Conservation (phyloP, 148 eudicot species). For the Pouteria glomerata region DNA sequence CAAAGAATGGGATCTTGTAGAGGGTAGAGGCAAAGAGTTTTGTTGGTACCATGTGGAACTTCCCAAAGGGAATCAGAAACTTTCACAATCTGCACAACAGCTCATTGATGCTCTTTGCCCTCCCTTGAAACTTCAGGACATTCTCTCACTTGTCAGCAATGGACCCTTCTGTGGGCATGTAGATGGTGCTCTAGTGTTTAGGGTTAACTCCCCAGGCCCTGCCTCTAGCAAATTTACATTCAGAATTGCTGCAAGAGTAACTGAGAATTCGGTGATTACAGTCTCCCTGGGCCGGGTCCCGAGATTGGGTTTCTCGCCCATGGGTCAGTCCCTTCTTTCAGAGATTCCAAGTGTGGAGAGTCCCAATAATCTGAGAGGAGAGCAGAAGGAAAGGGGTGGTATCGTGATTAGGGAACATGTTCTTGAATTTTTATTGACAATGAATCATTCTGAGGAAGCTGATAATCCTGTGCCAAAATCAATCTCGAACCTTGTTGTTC, state of each 20-base stretch:
- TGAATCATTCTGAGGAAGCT: constrained; percentile 98
- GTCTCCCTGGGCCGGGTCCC: constrained; percentile 91
- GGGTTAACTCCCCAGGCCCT: constrained; percentile 92
- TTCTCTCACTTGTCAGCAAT: constrained; percentile 79
- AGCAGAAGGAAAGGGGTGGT: constrained; percentile 39
- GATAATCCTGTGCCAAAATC: constrained; percentile 96
- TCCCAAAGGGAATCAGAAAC: constrained; percentile 72
- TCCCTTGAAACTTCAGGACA: constrained; percentile 88
- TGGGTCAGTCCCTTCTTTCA: constrained; percentile 62
- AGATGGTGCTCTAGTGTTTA: constrained; percentile 83
- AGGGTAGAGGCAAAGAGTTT: constrained; percentile 75
- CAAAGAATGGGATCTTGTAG: constrained; percentile 82
- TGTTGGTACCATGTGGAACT: constrained; percentile 98
- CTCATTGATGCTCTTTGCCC: constrained; percentile 88
- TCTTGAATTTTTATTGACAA: constrained; percentile 79
- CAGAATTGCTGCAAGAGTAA: constrained; percentile 83
- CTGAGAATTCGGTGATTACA: constrained; percentile 81
- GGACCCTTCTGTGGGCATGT: constrained; percentile 93
- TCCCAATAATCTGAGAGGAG: constrained; percentile 38
- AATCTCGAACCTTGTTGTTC: constrained; percentile 77
- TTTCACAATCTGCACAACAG: constrained; percentile 72
- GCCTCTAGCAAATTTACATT: constrained; percentile 74
- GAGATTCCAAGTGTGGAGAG: constrained; percentile 87
- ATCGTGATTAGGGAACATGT: constrained; percentile 82
- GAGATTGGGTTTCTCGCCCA: constrained; percentile 77